These are phyloP conservation scores for Scheffersomyces parashehatae DNA, from an alignment of 1,139 yeast genomes.

Conservation along the genomic window DNA sequence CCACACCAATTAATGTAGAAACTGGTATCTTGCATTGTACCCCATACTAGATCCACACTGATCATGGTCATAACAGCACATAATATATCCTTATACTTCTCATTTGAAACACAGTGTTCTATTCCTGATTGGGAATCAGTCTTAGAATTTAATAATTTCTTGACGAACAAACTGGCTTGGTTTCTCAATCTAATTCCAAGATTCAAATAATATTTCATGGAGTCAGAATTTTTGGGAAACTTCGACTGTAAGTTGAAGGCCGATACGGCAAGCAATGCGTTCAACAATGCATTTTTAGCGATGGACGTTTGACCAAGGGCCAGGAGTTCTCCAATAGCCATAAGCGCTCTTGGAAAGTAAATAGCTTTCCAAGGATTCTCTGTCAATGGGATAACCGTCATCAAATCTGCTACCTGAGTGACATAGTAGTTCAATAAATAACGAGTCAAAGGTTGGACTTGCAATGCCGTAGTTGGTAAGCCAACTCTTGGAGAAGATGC, in stretches of 20 bases:
- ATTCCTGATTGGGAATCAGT: slow-evolving; percentile 37
- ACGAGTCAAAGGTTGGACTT: slow-evolving; percentile 66
- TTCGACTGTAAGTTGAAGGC: slow-evolving; percentile 81
- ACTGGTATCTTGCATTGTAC: slow-evolving; percentile 85
- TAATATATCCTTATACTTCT: slow-evolving; percentile 80
- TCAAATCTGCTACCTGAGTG: slow-evolving; percentile 79
- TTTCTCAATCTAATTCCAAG: slow-evolving; percentile 72
- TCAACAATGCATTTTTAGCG: slow-evolving; percentile 75
- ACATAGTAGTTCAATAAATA: slow-evolving; percentile 72
- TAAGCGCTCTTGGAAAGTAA: slow-evolving; percentile 77
- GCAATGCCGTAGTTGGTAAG: slow-evolving; percentile 61
- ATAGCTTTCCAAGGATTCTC: slow-evolving; percentile 88
- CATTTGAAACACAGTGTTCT: slow-evolving; percentile 57
- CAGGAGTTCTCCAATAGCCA: slow-evolving; percentile 79
- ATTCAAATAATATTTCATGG: slow-evolving; percentile 69
- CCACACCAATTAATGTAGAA: slow-evolving; percentile 78
- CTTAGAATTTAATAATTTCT: slow-evolving; percentile 42
- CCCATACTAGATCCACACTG: slow-evolving; percentile 87
- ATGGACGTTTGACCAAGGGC: slow-evolving; percentile 74
- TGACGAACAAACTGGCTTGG: slow-evolving; percentile 72
- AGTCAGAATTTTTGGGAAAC: slow-evolving; percentile 58
- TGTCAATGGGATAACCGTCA: slow-evolving; percentile 82
- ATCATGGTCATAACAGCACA: slow-evolving; percentile 87
- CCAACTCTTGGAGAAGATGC: slow-evolving; percentile 31
- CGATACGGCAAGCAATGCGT: slow-evolving; percentile 78